Percentiles rank a stretch among this genome's conserved stretches.
phyloP scores from a whole-genome alignment of 441 rosid genomes.

The Adansonia grandidieri region DNA sequence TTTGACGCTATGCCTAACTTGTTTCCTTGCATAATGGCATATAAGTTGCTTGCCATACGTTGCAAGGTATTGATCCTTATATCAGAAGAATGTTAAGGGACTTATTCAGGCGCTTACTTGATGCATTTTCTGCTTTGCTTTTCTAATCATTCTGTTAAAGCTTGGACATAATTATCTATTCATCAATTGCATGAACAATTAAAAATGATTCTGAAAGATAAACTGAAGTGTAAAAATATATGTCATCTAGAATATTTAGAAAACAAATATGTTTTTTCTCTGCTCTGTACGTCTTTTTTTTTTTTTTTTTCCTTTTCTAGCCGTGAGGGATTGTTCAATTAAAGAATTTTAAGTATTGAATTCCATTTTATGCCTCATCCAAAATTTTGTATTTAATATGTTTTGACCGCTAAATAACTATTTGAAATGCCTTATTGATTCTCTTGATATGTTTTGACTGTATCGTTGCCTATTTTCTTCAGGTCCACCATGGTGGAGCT shows the following conservation, averaged over 20 bases:
- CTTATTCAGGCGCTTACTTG: not conserved
- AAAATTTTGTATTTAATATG: not conserved
- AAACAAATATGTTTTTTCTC: not conserved
- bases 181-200: too few species aligned
- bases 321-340: not conserved
- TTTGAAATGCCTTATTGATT: not conserved
- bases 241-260: not conserved
- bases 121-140: conserved; percentile 1
- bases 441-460: not conserved
- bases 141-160: not conserved
- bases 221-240: not conserved
- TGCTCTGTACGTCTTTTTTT: not conserved
- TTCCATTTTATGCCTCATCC: not conserved
- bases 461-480: not conserved
- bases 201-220: not conserved
- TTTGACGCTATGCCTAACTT: not conserved
- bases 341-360: not conserved
- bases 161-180: too few species aligned
- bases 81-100: not conserved
- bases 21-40: not conserved
- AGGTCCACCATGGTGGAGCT: conserved; percentile 99
- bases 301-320: not conserved
- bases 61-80: not conserved
- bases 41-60: not conserved
- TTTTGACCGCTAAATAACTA: not conserved